Percentiles rank a stretch among this genome's conserved stretches.
Conservation (phyloP, 1,284 basidiomycete genomes). For the Athelia psychrophila region DNA sequence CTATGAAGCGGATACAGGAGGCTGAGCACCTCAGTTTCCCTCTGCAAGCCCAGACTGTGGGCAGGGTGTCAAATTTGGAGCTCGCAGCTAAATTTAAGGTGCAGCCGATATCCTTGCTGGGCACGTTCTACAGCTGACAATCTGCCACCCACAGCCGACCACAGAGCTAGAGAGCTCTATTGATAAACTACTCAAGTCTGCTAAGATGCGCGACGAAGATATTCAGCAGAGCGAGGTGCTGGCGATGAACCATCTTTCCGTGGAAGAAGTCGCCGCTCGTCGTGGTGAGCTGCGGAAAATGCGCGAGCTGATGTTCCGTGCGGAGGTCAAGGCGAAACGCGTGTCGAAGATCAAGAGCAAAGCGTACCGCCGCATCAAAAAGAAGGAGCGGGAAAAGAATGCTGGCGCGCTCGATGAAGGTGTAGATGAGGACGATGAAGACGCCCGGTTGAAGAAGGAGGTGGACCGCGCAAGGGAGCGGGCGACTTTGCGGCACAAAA, state of each 20-base stretch:
- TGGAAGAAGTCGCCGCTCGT: conserved; percentile 82
- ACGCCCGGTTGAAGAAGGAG: conserved; percentile 68
- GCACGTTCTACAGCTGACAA: neutral
- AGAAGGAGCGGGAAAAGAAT: conserved; percentile 71
- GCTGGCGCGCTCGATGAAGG: conserved; percentile 50
- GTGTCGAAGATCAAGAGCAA: conserved; percentile 97
- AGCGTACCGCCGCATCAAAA: conserved; percentile 83
- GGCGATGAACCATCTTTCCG: conserved; percentile 75
- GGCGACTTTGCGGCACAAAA: conserved; percentile 83
- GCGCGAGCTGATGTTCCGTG: conserved; percentile 93
- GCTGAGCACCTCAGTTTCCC: conserved; percentile 94
- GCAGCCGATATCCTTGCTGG: conserved; percentile 7
- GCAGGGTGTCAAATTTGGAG: conserved; percentile 71
- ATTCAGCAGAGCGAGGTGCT: conserved; percentile 77
- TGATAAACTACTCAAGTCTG: conserved; percentile 71
- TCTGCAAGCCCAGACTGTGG: conserved; percentile 65
- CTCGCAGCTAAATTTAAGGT: conserved; percentile 83
- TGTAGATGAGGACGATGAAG: conserved; percentile 47
- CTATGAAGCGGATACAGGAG: conserved; percentile 87
- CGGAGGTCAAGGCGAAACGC: conserved; percentile 88
- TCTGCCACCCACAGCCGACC: conserved; percentile 48
- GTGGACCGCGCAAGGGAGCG: conserved; percentile 79
- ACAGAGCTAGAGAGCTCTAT: conserved; percentile 81
- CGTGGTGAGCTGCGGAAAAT: conserved; percentile 83
- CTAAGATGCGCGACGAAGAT: conserved; percentile 80